Conservation (phyloP, 768 basidiomycete species). For the Naganishia vaughanmartiniae region DNA sequence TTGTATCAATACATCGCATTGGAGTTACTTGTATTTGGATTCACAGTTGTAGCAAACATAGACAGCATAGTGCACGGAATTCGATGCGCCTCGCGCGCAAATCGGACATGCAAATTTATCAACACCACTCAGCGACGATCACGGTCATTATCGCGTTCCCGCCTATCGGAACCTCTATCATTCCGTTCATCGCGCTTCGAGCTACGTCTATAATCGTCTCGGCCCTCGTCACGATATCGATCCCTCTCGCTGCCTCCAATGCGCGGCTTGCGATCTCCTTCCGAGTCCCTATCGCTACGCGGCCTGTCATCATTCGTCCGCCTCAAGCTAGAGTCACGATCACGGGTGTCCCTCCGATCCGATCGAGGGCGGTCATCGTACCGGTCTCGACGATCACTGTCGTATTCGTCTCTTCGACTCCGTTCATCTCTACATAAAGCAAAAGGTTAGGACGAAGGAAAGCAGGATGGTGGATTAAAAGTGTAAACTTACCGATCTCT, state of each 20-base stretch:
- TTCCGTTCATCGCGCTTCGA: neutral
- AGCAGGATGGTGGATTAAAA: neutral
- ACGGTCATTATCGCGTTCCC: slow-evolving; percentile 29
- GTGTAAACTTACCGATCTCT: slow-evolving; percentile 29
- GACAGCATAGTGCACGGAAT: slow-evolving; percentile 3
- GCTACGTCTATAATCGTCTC: neutral
- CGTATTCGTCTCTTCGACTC: slow-evolving; percentile 31
- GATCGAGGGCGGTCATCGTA: neutral
- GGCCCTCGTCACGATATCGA: slow-evolving; percentile 23
- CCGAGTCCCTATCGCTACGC: slow-evolving; percentile 27
- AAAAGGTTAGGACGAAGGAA: neutral
- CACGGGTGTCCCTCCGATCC: slow-evolving; percentile 13
- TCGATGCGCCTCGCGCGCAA: neutral
- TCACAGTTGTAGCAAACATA: slow-evolving; percentile 6
- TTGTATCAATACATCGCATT: neutral
- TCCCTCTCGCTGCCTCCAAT: slow-evolving; percentile 35
- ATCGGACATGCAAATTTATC: neutral
- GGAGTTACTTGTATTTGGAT: neutral
- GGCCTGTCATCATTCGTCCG: slow-evolving; percentile 9
- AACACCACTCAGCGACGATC: slow-evolving; percentile 21
- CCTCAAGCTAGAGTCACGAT: slow-evolving; percentile 27
- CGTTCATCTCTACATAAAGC: slow-evolving; percentile 28
- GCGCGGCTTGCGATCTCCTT: slow-evolving; percentile 36
- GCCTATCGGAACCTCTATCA: slow-evolving; percentile 20
- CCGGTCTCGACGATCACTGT: slow-evolving; percentile 34